Percentiles rank a stretch among this genome's conserved stretches.
Evolutionary conservation across 768 basidiomycete species (phyloP).

Genomic region (Chalciporus piperatus): DNA sequence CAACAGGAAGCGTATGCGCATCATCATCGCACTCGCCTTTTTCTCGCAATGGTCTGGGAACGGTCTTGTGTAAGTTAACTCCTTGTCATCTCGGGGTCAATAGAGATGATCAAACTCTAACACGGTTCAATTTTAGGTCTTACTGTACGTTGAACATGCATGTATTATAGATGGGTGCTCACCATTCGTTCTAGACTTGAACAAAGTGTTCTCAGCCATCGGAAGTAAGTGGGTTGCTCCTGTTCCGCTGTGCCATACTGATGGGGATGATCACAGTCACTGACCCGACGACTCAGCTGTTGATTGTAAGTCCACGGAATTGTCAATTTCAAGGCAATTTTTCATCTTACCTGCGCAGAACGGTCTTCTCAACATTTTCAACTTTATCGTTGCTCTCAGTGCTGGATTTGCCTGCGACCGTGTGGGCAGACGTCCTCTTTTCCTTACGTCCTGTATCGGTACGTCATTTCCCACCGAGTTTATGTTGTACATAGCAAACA

Average conservation of each 20-base stretch:
- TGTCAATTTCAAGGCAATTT: neutral
- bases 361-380: slow-evolving; percentile 53
- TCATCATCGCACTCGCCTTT: slow-evolving; percentile 57
- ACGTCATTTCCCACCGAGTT: slow-evolving; percentile 10
- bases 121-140: slow-evolving; percentile 4
- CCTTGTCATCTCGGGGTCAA: neutral
- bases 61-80: slow-evolving; percentile 38
- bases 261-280: slow-evolving; percentile 31
- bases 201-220: slow-evolving; percentile 51
- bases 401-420: slow-evolving; percentile 50
- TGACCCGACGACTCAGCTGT: slow-evolving; percentile 41
- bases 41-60: slow-evolving; percentile 62
- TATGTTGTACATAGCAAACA: slow-evolving; percentile 30
- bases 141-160: slow-evolving; percentile 25
- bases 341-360: slow-evolving; percentile 34
- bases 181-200: slow-evolving; percentile 36
- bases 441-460: slow-evolving; percentile 47
- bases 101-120: neutral
- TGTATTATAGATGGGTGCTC: neutral
- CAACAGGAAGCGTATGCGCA: slow-evolving; percentile 52
- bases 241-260: neutral
- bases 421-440: slow-evolving; percentile 48
- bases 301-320: slow-evolving; percentile 32
- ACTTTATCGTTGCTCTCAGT: slow-evolving; percentile 50
- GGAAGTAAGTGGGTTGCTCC: slow-evolving; percentile 36